Evolutionary conservation across 129 eudicot species (phyloP), one percentile per base, ranked within the genome.

Genomic region (Flaveria linearis): DNA sequence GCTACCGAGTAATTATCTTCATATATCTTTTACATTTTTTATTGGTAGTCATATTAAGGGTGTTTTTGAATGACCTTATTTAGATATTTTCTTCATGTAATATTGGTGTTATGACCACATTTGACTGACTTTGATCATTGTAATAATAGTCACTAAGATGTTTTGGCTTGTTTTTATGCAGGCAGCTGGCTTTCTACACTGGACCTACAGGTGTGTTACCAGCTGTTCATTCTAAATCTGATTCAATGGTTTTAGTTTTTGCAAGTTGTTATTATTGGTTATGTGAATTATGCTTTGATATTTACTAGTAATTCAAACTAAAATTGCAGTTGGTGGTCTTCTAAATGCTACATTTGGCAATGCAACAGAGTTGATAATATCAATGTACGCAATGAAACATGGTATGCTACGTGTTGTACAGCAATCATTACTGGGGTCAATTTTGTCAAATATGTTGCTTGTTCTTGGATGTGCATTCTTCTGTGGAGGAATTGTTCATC

Each of bases 401-500:
- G 89, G 89, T 26, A 92, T 87, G 96, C 73, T 89, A 58, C 86
- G 88, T 64, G 97, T 92, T 14, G 85, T 92, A 68, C 96, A 92
- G 51, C 92, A 87, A 65, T 92, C 97, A 9, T 82, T 92, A 77
- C 79, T 92, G 9, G 97, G 97, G 17, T 92, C 97, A 4, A 86
- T 92, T 64, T 85, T 92, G 78, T 92, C 97, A 49, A 92, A 92
- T 84, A 85, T 87, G 90, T 76, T 92, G 75, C 85, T 92, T 56
- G 96, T 92, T 67, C 97, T 92, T 75, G 97, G 97, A 41, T 89
- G 93, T 83, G 96, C 96, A 20, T 86, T 92, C 71, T 84, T 89
- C 55, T 71, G 84, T 75, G 97, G 97, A 36, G 97, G 97, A 78
- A 78, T 92, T 57, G 85, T 80, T 74, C 90, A 89, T 71, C 85